These are phyloP conservation scores for Leccinum uliginosum DNA, from an alignment of 768 basidiomycete genomes.

Conservation along the genomic window DNA sequence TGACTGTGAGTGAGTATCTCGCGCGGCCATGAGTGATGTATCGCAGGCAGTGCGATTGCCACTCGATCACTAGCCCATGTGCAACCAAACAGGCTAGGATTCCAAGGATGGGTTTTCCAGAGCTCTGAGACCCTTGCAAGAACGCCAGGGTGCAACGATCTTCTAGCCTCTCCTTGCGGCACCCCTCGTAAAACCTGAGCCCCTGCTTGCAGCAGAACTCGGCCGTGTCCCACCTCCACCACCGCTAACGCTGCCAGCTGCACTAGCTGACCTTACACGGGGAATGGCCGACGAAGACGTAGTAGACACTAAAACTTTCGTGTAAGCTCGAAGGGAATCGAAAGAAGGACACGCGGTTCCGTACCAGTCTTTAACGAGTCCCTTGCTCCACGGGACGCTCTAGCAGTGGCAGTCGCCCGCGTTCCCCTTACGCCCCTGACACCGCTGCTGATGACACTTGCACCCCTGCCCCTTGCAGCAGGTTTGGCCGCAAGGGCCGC, in stretches of 20 bases:
- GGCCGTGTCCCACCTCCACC: constrained; percentile 19
- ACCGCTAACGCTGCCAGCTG: constrained; percentile 20
- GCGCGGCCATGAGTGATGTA: background rate
- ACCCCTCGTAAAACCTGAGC: constrained; percentile 24
- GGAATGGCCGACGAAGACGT: constrained; percentile 12
- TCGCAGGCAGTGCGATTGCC: background rate
- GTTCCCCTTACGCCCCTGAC: constrained; percentile 73
- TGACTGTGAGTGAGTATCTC: background rate
- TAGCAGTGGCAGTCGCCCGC: constrained; percentile 45
- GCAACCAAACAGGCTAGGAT: background rate
- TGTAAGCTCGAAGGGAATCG: constrained; percentile 6
- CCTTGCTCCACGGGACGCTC: constrained; percentile 41
- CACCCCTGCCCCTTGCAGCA: constrained; percentile 41
- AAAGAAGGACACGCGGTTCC: constrained; percentile 1
- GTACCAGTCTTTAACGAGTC: constrained; percentile 39
- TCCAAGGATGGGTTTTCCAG: background rate
- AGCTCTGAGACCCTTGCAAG: background rate
- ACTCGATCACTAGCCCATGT: background rate
- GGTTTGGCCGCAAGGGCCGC: constrained; percentile 30
- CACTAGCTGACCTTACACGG: constrained; percentile 26
- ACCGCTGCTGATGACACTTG: constrained; percentile 44
- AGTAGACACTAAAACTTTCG: constrained; percentile 7
- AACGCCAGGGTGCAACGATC: background rate
- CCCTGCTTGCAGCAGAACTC: constrained; percentile 22
- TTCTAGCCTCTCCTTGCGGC: constrained; percentile 22